Percentiles rank a stretch among this genome's conserved stretches.
Evolutionary conservation across 768 basidiomycete genomes (phyloP).

Genomic region (Russula virescens): DNA sequence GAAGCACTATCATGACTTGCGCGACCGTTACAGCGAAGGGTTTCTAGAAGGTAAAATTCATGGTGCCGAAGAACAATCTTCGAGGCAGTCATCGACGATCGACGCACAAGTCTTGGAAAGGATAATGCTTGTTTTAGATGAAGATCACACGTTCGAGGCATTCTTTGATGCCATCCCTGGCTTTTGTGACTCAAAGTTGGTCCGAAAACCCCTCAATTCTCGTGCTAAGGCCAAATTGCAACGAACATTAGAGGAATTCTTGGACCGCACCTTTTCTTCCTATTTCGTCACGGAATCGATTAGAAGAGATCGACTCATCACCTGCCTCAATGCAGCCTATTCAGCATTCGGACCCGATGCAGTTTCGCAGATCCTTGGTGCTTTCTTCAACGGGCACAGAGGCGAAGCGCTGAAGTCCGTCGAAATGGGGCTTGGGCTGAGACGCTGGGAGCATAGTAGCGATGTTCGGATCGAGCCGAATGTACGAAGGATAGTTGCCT

Average conservation of each 20-base stretch:
- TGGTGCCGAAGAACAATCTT: background rate
- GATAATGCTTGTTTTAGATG: background rate
- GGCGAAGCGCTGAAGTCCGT: background rate
- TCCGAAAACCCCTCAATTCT: background rate
- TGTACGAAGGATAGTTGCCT: background rate
- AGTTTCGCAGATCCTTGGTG: background rate
- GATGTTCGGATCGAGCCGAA: too few relatives aligned
- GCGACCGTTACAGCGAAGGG: background rate
- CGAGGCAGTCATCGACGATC: background rate
- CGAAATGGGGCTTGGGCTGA: background rate
- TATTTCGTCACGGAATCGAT: background rate
- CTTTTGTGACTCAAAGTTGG: too few relatives aligned
- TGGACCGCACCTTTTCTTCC: background rate
- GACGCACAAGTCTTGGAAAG: background rate
- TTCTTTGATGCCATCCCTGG: slow-evolving; percentile 8
- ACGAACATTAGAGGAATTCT: background rate
- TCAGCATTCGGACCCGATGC: background rate
- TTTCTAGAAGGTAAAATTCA: background rate
- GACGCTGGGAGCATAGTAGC: background rate
- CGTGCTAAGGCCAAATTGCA: background rate
- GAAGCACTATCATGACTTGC: background rate
- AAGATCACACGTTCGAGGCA: background rate
- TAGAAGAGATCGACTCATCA: background rate
- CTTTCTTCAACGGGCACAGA: background rate
- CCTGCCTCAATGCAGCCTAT: background rate